Base-by-base conservation (phyloP, 306 rosid genomes). In the Gynostemma pentaphyllum region DNA sequence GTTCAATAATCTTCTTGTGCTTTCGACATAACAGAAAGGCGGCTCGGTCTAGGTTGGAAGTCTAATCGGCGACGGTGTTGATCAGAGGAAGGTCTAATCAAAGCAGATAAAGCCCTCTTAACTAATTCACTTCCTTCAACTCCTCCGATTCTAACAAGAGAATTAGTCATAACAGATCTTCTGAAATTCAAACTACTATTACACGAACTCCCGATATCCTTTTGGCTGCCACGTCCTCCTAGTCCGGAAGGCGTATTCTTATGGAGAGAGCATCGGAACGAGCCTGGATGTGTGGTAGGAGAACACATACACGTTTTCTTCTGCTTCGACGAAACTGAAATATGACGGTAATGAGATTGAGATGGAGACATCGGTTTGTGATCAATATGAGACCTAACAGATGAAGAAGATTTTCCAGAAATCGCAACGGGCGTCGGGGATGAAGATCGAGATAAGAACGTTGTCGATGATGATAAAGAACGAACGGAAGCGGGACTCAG, bases 111-210 rank as follows among this genome's bases (percentile, higher is more conserved):
- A 23, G 96, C 95, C 53, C 95, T 76, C 40, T 66, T 83, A 42
- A 91, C 90, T 13, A 91, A 75, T 60, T 91, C 95, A 1, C 15
- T 15, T 12, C 97, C 98, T 44, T 91, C 98, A 0, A 91, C 98
- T 47, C 95, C 88, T 13, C 96, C 85, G 44, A 88, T 91, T 32
- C 98, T 69, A 29, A 91, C 98, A 0, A 91, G 71, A 26, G 98
- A 91, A 78, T 91, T 91, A 47, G 96, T 88, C 98, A 91, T 91
- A 24, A 96, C 97, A 10, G 97, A 91, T 68, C 97, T 80, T 1
- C 96, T 91, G 4, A 90, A 87, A 81, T 88, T 85, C 66, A 91
- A 87, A 1, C 92, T 74, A 71, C 80, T 80, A n/a, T n/a, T 46
- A 13, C 7, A 18, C 51, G 26, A 29, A 28, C 2, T n/a, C n/a